Evolutionary conservation across 768 basidiomycete species (phyloP), one percentile per base, ranked within the genome.

Genomic region (Coprinopsis cinerea): DNA sequence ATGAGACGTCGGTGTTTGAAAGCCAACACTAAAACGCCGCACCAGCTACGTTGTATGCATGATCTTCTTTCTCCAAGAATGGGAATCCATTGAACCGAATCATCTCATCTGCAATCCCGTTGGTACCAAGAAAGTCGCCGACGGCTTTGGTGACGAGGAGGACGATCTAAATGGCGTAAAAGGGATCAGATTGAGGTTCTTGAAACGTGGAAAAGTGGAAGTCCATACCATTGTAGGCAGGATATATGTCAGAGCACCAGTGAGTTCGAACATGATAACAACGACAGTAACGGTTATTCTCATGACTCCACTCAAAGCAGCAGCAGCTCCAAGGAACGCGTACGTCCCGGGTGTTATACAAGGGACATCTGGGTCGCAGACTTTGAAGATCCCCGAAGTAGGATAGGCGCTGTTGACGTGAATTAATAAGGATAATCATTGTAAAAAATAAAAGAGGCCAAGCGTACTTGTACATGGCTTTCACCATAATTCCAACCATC

Each of bases 311-410:
- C 96, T 95, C 59, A 99, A 71, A 13, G 93, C 89, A 4, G 96
- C 96, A 2, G 96, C 96, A 1, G 96, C 96, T 4, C 96, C 96
- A 11, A 99, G 75, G 60, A 98, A 92, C 1, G 96, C 96, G 66
- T 99, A 98, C 7, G 95, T 97, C 17, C 96, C 96, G 0, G 96
- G 95, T 0, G 96, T 98, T 59, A 99, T 98, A 57, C 96, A 99
- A 1, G 94, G 95, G 14, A 87, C 78, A 62, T 97, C 88, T 15
- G 93, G 94, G 18, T 81, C 79, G 62, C 96, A 99, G 36, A 85
- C 82, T 1, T 88, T 83, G 62, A 98, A 98, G 48, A 92, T 88
- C 1, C 92, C 88, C 27, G 87, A 88, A 17, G 81, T 70, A 0
- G 88, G 88, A 64, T 92, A 85, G 2, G 91, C 75, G 43, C 93